A percentile compares a stretch with the other conserved stretches of the same genome.
phyloP scores from a whole-genome alignment of 1,284 basidiomycete species.

The Hortiboletus rubellus region DNA sequence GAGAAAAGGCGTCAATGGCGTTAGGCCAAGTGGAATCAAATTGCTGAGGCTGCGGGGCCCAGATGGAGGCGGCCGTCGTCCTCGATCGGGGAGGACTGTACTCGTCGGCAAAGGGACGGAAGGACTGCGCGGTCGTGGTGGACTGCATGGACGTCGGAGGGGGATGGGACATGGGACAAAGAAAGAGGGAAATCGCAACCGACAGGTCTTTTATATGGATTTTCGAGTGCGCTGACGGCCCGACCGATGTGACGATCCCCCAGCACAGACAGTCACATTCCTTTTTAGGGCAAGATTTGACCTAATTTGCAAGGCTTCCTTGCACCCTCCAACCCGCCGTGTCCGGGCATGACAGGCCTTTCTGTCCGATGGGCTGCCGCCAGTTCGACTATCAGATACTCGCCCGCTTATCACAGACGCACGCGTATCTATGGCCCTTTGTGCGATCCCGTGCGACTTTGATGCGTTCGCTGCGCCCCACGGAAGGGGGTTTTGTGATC shows the following conservation, averaged over 20 bases:
- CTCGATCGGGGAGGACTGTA: conserved; percentile 38
- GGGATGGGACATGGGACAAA: conserved; percentile 27
- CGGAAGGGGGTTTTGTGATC: background rate
- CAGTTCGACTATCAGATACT: conserved; percentile 29
- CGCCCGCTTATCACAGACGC: conserved; percentile 8
- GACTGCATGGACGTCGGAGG: conserved; percentile 28
- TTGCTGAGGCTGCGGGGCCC: conserved; percentile 73
- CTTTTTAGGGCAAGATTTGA: conserved; percentile 35
- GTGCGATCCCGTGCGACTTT: background rate
- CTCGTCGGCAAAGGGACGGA: conserved; percentile 30
- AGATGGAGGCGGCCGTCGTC: conserved; percentile 57
- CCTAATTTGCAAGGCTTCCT: conserved; percentile 33
- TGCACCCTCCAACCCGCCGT: conserved; percentile 25
- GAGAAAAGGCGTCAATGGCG: conserved; percentile 58
- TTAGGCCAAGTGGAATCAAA: conserved; percentile 64
- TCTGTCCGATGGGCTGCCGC: conserved; percentile 16
- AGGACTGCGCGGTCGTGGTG: conserved; percentile 27
- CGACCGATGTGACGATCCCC: conserved; percentile 35
- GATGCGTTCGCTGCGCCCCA: background rate
- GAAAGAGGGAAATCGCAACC: conserved; percentile 31
- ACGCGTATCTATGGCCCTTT: background rate
- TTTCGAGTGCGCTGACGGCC: conserved; percentile 24
- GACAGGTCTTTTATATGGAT: conserved; percentile 35
- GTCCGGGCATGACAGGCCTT: conserved; percentile 28
- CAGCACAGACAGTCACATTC: conserved; percentile 33